phyloP scores from a whole-genome alignment of 345 rosid genomes.

The Murraya paniculata region DNA sequence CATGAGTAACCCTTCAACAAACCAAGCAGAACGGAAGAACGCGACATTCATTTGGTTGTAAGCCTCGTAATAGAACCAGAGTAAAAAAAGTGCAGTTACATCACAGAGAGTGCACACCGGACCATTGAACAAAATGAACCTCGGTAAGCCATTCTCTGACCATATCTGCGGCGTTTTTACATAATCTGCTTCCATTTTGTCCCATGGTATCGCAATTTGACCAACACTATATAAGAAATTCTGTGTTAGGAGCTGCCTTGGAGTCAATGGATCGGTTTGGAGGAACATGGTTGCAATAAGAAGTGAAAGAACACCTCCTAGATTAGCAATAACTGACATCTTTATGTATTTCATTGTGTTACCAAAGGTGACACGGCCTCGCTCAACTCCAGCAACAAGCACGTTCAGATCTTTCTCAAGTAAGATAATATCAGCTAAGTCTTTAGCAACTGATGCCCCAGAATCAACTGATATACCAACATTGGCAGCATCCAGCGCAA shows the following conservation, averaged over 20 bases:
- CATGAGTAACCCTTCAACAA: constrained; percentile 65
- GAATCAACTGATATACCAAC: constrained; percentile 71
- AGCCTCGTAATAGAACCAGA: constrained; percentile 35
- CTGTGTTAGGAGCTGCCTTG: constrained; percentile 63
- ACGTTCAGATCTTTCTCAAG: constrained; percentile 75
- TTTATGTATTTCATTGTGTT: constrained; percentile 77
- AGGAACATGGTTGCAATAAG: constrained; percentile 54
- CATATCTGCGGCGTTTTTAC: constrained; percentile 53
- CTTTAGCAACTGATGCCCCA: constrained; percentile 67
- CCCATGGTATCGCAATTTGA: constrained; percentile 72
- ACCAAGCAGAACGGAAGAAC: constrained; percentile 58
- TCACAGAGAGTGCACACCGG: constrained; percentile 60
- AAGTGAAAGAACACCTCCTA: constrained; percentile 54
- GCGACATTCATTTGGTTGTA: not conserved
- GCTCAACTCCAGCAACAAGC: constrained; percentile 66
- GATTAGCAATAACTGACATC: constrained; percentile 64
- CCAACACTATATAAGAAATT: constrained; percentile 57
- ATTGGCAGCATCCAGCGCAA: constrained; percentile 64
- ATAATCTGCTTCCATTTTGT: constrained; percentile 61
- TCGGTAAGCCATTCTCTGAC: constrained; percentile 42
- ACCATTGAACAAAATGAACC: constrained; percentile 61
- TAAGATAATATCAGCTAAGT: constrained; percentile 60
- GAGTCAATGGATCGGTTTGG: constrained; percentile 52
- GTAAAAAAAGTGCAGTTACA: constrained; percentile 39
- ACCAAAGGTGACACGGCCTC: constrained; percentile 59